phyloP scores from a whole-genome alignment of 1,284 basidiomycete genomes.

The Melampsora medusae region DNA sequence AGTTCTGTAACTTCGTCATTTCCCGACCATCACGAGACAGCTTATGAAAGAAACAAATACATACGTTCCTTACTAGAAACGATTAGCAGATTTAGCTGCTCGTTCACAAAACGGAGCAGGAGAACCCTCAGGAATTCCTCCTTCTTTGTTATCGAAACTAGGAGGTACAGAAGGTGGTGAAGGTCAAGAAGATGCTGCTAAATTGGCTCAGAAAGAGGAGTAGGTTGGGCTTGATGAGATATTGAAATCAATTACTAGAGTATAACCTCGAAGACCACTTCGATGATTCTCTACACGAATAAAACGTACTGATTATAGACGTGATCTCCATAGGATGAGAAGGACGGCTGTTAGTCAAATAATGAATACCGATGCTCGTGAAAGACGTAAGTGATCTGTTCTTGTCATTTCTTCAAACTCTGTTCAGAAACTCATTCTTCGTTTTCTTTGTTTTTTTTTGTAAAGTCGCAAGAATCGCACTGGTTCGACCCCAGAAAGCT shows the following conservation, averaged over 20 bases:
- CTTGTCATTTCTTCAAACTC: not conserved
- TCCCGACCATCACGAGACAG: not conserved
- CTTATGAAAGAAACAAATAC: not conserved
- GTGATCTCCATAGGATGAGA: constrained; percentile 67
- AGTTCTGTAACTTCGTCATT: constrained; percentile 19
- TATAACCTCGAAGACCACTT: constrained; percentile 86
- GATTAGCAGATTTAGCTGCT: constrained; percentile 32
- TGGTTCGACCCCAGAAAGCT: constrained; percentile 85
- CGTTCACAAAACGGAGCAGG: not conserved
- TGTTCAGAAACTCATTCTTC: constrained; percentile 12
- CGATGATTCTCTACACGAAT: no score
- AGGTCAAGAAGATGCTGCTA: constrained; percentile 52
- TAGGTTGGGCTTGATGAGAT: constrained; percentile 52
- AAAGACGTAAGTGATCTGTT: constrained; percentile 35
- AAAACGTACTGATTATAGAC: constrained; percentile 55
- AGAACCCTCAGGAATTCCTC: constrained; percentile 13
- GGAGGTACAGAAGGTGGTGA: constrained; percentile 51
- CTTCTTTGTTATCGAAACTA: constrained; percentile 35
- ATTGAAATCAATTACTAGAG: constrained; percentile 48
- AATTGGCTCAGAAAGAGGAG: constrained; percentile 57
- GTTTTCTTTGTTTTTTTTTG: constrained; percentile 45
- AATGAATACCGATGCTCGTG: constrained; percentile 39
- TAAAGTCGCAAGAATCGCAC: constrained; percentile 80
- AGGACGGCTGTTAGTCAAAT: constrained; percentile 42
- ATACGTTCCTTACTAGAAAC: constrained; percentile 27